Conservation (phyloP, 2,329 filamentous ascomycete genomes). For the Sclerotinia sclerotiorum region DNA sequence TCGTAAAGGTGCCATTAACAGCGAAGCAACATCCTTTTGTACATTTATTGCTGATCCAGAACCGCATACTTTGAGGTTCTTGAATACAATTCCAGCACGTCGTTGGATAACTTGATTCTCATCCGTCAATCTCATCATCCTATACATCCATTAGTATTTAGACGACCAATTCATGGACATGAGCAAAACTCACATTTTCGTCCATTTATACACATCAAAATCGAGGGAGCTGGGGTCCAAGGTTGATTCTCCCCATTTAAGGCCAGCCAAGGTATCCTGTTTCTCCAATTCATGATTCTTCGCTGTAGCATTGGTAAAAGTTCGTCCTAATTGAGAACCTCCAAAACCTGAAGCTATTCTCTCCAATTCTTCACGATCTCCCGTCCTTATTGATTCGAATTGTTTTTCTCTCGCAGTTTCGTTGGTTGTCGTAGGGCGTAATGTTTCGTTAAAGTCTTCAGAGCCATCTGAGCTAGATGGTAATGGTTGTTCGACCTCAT, state of each 20-base stretch:
- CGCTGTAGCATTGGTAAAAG: neutral
- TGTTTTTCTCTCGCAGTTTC: slow-evolving; percentile 28
- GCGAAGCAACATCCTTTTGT: slow-evolving; percentile 64
- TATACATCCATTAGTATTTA: slow-evolving; percentile 13
- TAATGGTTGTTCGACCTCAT: neutral
- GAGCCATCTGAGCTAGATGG: slow-evolving; percentile 21
- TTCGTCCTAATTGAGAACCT: slow-evolving; percentile 26
- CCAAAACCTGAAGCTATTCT: slow-evolving; percentile 35
- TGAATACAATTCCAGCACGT: slow-evolving; percentile 61
- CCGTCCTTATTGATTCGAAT: slow-evolving; percentile 34
- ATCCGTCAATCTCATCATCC: slow-evolving; percentile 47
- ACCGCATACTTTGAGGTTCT: slow-evolving; percentile 64
- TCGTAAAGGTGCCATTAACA: slow-evolving; percentile 58
- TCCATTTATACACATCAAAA: slow-evolving; percentile 35
- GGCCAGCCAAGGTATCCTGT: slow-evolving; percentile 40
- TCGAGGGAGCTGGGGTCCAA: slow-evolving; percentile 51
- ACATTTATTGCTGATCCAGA: slow-evolving; percentile 66
- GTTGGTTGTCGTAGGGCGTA: slow-evolving; percentile 26
- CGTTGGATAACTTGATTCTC: slow-evolving; percentile 55
- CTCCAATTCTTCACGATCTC: slow-evolving; percentile 35
- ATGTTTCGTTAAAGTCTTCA: slow-evolving; percentile 20
- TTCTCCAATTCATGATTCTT: slow-evolving; percentile 26
- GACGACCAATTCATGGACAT: neutral
- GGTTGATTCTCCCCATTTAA: slow-evolving; percentile 48
- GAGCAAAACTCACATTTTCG: slow-evolving; percentile 29